Evolutionary conservation across 2,329 filamentous ascomycete genomes (phyloP).

Genomic region (Cryphonectria japonica): DNA sequence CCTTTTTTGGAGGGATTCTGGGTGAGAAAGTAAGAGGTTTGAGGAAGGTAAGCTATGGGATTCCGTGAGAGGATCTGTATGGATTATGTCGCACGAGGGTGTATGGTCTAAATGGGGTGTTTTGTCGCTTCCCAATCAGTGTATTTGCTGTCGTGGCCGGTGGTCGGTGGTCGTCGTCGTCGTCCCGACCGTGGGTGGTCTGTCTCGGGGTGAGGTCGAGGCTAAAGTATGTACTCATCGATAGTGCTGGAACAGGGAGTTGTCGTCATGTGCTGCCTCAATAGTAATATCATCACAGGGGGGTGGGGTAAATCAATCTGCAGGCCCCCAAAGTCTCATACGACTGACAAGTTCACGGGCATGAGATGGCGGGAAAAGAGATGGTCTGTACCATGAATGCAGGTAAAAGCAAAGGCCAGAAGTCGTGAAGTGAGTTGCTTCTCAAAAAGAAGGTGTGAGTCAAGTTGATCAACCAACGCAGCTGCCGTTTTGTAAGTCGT

Average conservation of each 20-base stretch:
- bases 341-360: neutral
- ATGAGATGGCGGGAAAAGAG: neutral
- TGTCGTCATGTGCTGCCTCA: neutral
- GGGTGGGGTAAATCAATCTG: neutral
- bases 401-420: neutral
- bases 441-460: neutral
- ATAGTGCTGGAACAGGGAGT: neutral
- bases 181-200: neutral
- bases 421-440: neutral
- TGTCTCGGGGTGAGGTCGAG: neutral
- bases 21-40: slow-evolving; percentile 12
- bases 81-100: neutral
- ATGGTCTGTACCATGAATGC: neutral
- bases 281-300: neutral
- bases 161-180: neutral
- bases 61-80: neutral
- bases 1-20: neutral
- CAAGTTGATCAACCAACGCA: neutral
- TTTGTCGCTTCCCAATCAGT: neutral
- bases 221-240: neutral
- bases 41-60: neutral
- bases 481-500: slow-evolving; percentile 7
- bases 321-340: neutral
- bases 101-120: slow-evolving; percentile 3
- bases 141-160: neutral